Conservation (phyloP, 345 rosid species). For the Physaria fendleri region DNA sequence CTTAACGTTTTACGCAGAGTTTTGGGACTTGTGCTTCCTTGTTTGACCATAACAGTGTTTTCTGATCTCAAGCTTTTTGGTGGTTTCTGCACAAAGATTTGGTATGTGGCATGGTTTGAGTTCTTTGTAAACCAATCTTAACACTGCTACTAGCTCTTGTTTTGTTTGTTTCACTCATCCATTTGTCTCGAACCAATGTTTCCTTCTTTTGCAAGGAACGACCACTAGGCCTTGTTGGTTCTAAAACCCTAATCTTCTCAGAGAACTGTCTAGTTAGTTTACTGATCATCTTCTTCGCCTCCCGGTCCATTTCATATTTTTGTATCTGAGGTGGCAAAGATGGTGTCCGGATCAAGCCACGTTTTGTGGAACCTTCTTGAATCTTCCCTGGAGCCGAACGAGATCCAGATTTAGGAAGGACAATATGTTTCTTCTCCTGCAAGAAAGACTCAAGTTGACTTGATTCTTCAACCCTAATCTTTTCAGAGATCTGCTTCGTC, state of each 20-base stretch:
- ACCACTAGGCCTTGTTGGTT: conserved; percentile 3
- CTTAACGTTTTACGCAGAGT: conserved; percentile 38
- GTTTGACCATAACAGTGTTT: conserved; percentile 26
- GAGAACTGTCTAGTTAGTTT: conserved; percentile 44
- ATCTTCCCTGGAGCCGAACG: conserved; percentile 25
- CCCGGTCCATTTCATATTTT: conserved; percentile 15
- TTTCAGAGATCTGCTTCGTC: conserved; percentile 3
- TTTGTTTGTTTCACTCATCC: conserved; percentile 6
- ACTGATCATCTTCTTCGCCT: conserved; percentile 23
- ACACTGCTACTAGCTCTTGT: background rate
- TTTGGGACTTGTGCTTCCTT: conserved; percentile 21
- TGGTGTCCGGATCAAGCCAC: conserved; percentile 28
- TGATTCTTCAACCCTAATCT: conserved; percentile 22
- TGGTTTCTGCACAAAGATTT: conserved; percentile 18
- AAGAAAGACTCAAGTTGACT: conserved; percentile 8
- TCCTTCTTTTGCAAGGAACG: conserved; percentile 18
- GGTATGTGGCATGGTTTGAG: conserved; percentile 45
- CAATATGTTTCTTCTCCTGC: conserved; percentile 8
- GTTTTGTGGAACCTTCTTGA: conserved; percentile 16
- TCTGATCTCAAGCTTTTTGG: conserved; percentile 35
- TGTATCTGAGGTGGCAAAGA: conserved; percentile 31
- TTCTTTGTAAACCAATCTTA: conserved; percentile 29
- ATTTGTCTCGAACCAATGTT: conserved; percentile 9
- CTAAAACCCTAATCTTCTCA: conserved; percentile 29
- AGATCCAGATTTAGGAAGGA: conserved; percentile 1